Evolutionary conservation across 2,329 filamentous ascomycete species (phyloP), one percentile per base, ranked within the genome.

Genomic region (Curvularia eragrostidis): DNA sequence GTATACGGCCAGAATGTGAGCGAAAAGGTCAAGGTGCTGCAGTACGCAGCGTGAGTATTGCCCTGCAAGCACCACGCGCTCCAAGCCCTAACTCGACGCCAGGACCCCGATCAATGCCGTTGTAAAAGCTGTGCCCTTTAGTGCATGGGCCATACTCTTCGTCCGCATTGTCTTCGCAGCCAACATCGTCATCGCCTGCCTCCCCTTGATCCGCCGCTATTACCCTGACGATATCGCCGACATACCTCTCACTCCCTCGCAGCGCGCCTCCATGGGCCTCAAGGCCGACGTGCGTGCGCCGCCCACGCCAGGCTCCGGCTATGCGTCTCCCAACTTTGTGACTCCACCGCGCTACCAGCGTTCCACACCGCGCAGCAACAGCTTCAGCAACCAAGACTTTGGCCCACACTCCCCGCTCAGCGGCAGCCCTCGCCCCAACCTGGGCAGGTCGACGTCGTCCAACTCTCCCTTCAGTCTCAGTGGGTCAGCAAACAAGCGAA

Each of bases 321-420:
- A 68, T 59, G 66, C 68, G 7, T 76, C 74, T 12, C 73, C 74
- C 13, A 85, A 85, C 56, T 96, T 91, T 77, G 87, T 89, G 68
- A 97, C 94, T 0, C 94, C 94, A 3, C 94, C 94, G 2, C 87
- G 91, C 69, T 97, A 96, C 79, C 87, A 89, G 34, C 85, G 91
- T 57, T 94, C 91, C 12, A 90, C 78, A 10, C 91, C 89, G 1
- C 83, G 87, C 3, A 84, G 83, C 28, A 86, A 84, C 64, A 87
- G 84, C 66, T 73, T 74, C 73, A 81, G 83, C 66, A 82, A 80
- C 62, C 86, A 84, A 39, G 70, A 72, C 8, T 48, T 58, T 34
- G 43, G 59, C 48, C 66, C 69, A 8, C 34, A 41, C 66, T 89
- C 88, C 2, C 86, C 87, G 2, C 70, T 87, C 36, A 86, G 86